A percentile compares a stretch with the other conserved stretches of the same genome.
phyloP scores from a whole-genome alignment of 2,329 filamentous ascomycete genomes.

The Tothia fuscella region DNA sequence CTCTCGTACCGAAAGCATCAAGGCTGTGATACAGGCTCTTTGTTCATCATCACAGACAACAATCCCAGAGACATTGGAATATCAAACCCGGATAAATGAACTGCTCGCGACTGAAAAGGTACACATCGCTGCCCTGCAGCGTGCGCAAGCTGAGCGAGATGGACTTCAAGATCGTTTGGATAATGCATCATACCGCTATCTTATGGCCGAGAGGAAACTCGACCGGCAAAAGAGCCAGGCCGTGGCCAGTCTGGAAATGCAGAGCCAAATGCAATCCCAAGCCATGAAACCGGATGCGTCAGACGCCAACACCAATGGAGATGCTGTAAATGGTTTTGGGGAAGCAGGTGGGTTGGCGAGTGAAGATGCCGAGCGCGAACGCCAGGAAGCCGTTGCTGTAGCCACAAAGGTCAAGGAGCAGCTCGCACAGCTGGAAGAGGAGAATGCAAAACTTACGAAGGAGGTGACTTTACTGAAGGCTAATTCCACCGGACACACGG shows the following conservation, averaged over 20 bases:
- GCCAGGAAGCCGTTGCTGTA: conserved; percentile 65
- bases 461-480: conserved; percentile 65
- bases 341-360: conserved; percentile 44
- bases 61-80: conserved; percentile 53
- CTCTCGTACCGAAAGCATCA: conserved; percentile 64
- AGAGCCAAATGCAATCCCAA: conserved; percentile 3
- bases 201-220: conserved; percentile 89
- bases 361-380: conserved; percentile 60
- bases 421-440: conserved; percentile 62
- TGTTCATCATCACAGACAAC: conserved; percentile 39
- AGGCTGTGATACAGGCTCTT: conserved; percentile 58
- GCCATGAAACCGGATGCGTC: conserved; percentile 1
- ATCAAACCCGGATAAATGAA: conserved; percentile 64
- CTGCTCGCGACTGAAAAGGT: conserved; percentile 75
- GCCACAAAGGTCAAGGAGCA: conserved; percentile 81
- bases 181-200: conserved; percentile 76
- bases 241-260: conserved; percentile 59
- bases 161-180: conserved; percentile 78
- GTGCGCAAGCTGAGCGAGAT: conserved; percentile 66
- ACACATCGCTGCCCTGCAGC: conserved; percentile 63
- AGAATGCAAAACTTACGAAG: conserved; percentile 63
- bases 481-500: conserved; percentile 54
- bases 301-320: conserved; percentile 9
- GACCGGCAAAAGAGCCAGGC: conserved; percentile 81
- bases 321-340: conserved; percentile 40